These are phyloP conservation scores for Colletotrichum cereale DNA, from an alignment of 2,329 filamentous ascomycete genomes.

Conservation along the genomic window DNA sequence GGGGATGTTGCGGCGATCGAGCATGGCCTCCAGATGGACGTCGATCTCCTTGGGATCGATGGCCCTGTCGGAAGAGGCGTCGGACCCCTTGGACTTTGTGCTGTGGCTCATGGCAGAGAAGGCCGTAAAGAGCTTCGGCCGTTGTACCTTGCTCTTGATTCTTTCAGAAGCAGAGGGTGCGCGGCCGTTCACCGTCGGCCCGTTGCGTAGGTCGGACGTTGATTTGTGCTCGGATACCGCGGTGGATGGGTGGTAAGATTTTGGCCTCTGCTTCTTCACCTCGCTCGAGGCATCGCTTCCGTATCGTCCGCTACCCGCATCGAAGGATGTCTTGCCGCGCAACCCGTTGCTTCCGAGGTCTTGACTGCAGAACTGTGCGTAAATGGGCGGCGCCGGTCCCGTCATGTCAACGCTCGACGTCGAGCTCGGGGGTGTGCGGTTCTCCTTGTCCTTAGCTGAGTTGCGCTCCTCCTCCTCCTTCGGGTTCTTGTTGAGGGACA, in stretches of 20 bases:
- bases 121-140: conserved; percentile 54
- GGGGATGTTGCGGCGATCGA: conserved; percentile 92
- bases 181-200: conserved; percentile 9
- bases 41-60: conserved; percentile 68
- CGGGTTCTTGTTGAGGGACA: conserved; percentile 68
- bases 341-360: conserved; percentile 44
- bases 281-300: conserved; percentile 31
- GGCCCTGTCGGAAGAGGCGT: conserved; percentile 65
- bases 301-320: conserved; percentile 33
- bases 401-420: conserved; percentile 54
- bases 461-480: conserved; percentile 65
- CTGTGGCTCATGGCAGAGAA: conserved; percentile 55
- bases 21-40: conserved; percentile 69
- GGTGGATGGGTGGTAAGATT: conserved; percentile 60
- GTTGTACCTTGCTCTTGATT: conserved; percentile 54
- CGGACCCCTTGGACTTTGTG: conserved; percentile 51
- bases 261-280: conserved; percentile 59
- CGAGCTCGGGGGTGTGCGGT: conserved; percentile 72
- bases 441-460: conserved; percentile 81
- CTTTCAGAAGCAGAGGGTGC: conserved; percentile 43
- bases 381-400: conserved; percentile 74
- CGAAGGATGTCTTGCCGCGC: conserved; percentile 41
- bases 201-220: conserved; percentile 40
- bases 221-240: conserved; percentile 44
- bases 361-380: conserved; percentile 76